Evolutionary conservation across 805 yeast genomes (phyloP), one percentile per base, ranked within the genome.

Genomic region (Saccharomycopsis fermentans): DNA sequence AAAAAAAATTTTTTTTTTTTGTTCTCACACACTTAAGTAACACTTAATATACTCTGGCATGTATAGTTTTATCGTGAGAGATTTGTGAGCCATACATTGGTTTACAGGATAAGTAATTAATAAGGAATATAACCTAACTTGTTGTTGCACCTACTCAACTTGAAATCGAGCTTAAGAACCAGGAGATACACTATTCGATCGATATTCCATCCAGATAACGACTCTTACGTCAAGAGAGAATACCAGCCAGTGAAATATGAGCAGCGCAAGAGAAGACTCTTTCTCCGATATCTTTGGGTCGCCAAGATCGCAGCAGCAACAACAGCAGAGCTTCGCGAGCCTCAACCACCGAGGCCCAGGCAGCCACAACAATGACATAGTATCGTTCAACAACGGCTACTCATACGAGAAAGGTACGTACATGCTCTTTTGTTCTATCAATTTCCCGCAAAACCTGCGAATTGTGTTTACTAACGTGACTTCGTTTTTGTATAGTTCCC

Each of bases 271-370:
- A 43, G 50, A 43, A 21, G 50, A 43, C 29, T 21, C 29, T 24
- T 43, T 43, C 29, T 43, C 50, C 16, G 50, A 43, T 29, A 43
- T 43, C 50, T 43, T 43, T 43, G 50, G 50, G 24, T 43, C 50
- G 12, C 50, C 50, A 43, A 43, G 50, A 43, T 43, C 50, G 26
- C 50, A 37, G 43, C 43, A 43, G 24, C 50, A 43, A 9, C 29
- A 19, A 43, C 50, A 43, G n/a, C 50, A 43, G 29, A 21, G n/a
- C 50, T 43, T 43, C 29, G 6, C 50, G 5, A 21, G 50, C 26
- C 21, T 43, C n/a, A 24, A 21, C n/a, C 50, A 17, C 8, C 47
- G 11, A n/a, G 47, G 26, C 9, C 26, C 12, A 16, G 26, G 16
- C 29, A 21, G n/a, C 26, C 50, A 43, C 2, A 43, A 21, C 12